phyloP scores from a whole-genome alignment of 2,329 filamentous ascomycete genomes.

The Sclerotinia minor region DNA sequence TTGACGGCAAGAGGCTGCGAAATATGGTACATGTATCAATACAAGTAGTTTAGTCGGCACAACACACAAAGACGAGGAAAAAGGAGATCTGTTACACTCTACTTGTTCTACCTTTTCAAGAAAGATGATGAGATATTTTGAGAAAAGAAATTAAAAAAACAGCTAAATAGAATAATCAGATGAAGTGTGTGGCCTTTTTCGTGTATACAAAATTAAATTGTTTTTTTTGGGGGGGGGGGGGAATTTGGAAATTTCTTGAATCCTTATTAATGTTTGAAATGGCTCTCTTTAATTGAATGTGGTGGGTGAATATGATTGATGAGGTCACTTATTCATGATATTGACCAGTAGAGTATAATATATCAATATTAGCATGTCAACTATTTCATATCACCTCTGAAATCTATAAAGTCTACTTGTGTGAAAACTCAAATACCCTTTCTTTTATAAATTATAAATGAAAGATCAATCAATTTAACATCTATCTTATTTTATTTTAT shows the following conservation, averaged over 20 bases:
- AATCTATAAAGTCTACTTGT: no score
- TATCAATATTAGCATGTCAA: no score
- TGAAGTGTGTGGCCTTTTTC: slow-evolving; percentile 12
- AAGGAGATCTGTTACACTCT: slow-evolving; percentile 16
- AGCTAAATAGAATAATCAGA: slow-evolving; percentile 11
- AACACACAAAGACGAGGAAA: slow-evolving; percentile 10
- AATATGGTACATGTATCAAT: slow-evolving; percentile 27
- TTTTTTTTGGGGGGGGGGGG: no score
- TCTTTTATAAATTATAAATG: no score
- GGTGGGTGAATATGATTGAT: neutral
- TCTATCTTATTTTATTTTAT: no score
- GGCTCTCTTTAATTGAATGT: neutral
- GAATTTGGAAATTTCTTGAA: neutral
- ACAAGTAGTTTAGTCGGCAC: slow-evolving; percentile 16
- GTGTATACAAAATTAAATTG: slow-evolving; percentile 6
- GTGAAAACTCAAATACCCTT: no score
- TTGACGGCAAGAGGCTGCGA: slow-evolving; percentile 32
- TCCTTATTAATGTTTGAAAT: neutral
- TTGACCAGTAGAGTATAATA: neutral
- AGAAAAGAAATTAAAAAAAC: slow-evolving; percentile 6
- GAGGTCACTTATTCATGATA: neutral
- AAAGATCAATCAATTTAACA: no score
- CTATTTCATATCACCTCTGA: no score
- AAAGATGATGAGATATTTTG: slow-evolving; percentile 21
- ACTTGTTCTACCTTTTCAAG: slow-evolving; percentile 9